Evolutionary conservation across 371 early-diverging fungal species (phyloP).

Genomic region (Circinella minor): DNA sequence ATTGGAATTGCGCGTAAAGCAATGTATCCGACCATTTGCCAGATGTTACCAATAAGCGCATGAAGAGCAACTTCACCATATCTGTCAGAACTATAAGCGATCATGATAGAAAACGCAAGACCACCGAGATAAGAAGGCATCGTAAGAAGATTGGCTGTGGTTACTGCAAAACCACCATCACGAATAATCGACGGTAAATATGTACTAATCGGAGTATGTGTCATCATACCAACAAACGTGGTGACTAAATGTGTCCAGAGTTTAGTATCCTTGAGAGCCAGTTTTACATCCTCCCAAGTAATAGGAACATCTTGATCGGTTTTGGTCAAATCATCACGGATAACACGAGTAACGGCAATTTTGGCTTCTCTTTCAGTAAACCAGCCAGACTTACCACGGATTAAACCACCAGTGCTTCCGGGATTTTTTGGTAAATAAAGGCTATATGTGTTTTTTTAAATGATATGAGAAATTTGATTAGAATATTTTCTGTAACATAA

Average conservation of each 20-base stretch:
- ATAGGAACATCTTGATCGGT: constrained; percentile 36
- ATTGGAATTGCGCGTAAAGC: constrained; percentile 48
- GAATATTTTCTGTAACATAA: no score
- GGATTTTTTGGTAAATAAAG: constrained; percentile 55
- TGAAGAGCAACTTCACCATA: constrained; percentile 51
- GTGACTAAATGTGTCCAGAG: constrained; percentile 48
- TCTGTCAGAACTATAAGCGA: constrained; percentile 49
- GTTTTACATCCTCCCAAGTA: constrained; percentile 15
- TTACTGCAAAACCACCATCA: constrained; percentile 49
- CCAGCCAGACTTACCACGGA: constrained; percentile 37
- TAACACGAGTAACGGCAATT: constrained; percentile 59
- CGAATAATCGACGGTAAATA: constrained; percentile 59
- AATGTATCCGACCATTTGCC: constrained; percentile 43
- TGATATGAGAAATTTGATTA: not conserved
- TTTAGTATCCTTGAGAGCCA: constrained; percentile 33
- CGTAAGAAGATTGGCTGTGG: constrained; percentile 55
- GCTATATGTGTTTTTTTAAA: constrained; percentile 14
- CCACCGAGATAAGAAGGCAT: constrained; percentile 52
- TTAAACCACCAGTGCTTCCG: constrained; percentile 32
- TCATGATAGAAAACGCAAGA: constrained; percentile 47
- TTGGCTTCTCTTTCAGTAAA: constrained; percentile 28
- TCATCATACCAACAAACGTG: constrained; percentile 33
- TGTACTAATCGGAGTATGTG: constrained; percentile 37
- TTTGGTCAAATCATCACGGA: constrained; percentile 58
- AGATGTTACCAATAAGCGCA: constrained; percentile 39